Base-by-base conservation (phyloP, 2,329 filamentous ascomycete genomes). In the Septoria linicola region DNA sequence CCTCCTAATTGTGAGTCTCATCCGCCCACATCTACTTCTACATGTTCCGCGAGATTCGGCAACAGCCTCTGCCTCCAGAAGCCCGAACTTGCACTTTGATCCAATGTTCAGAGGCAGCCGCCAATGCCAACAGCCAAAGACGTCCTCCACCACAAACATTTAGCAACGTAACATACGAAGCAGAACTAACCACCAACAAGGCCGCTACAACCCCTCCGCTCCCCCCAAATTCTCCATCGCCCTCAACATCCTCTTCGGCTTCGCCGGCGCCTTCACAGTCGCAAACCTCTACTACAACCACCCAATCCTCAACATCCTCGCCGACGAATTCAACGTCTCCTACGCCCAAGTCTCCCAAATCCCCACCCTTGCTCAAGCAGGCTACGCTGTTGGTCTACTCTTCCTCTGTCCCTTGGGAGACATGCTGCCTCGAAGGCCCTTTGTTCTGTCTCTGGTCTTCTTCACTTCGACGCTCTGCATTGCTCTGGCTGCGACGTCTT, bases 251-350 rank as follows among this genome's bases (percentile, higher is more conserved):
- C 70, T 91, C 1, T 89, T 89, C 55, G 84, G 79, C 1, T 78
- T 86, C 62, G 85, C 79, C 0, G 77, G 72, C 0, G 78, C 83
- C 3, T 83, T 89, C 59, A 88, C 85, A 0, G 88, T 91, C 5
- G 87, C 87, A 14, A 91, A 91, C 60, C 73, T 92, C 2, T 92
- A 92, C 71, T 90, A 92, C 69, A 88, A 80, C 53, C 87, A 91
- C 62, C 87, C 88, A 0, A 87, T 92, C 40, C 73, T 92, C 19
- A 89, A 90, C 63, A 80, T 87, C 43, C 76, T 93, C 34, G 87
- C 88, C 0, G 67, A 75, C 8, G 84, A 87, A 13, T 92, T 93
- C 63, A 63, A 78, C 46, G 84, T 92, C 41, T 78, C 76, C 7
- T 85, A 89, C 62, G 86, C 89, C 62, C 75, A 78, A 47, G 82